Base-by-base conservation (phyloP, 1,139 yeast species). In the Saccharomyces hybrid region DNA sequence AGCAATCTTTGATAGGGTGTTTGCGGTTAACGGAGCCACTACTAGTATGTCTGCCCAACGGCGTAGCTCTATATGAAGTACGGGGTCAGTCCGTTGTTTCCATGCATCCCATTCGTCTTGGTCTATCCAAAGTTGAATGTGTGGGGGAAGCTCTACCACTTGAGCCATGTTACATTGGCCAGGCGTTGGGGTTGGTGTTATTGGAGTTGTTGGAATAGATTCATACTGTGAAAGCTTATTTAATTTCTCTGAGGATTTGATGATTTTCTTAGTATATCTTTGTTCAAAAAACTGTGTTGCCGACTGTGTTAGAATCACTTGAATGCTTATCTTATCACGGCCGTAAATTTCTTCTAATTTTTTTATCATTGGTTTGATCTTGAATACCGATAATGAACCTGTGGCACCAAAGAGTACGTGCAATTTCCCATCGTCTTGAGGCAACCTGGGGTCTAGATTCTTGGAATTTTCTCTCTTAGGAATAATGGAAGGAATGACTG, bases 21-120 rank as follows among this genome's bases (percentile, higher is more conserved):
- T 93, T 11, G 98, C 98, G 25, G 96, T 87, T 56, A 93, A 73
- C 1, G 99, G 99, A 1, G 97, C 96, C 50, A 93, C 80, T 51
- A 93, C 78, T 72, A 93, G 78, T 42, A 90, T 84, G 72, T 90
- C 96, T 0, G 97, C 97, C 97, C 97, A 90, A 62, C 96, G 80
- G 62, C 96, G 81, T 56, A 90, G 76, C 71, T 90, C 96, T 63
- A 90, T 89, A 70, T 90, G 96, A 60, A 90, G 76, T 46, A 90
- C 96, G 1, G 97, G 96, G 71, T 90, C 97, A 53, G 88, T 81
- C 61, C 96, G 78, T 49, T 78, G 75, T 64, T 80, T 80, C 97
- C 97, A 90, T 3, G 90, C 84, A 50, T 75, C 77, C 97, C 97
- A 90, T 71, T 90, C 97, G 68, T 90, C 97, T 46, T 78, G 74